Conservation (phyloP, 1,139 yeast genomes). For the Candida glucosophila region DNA sequence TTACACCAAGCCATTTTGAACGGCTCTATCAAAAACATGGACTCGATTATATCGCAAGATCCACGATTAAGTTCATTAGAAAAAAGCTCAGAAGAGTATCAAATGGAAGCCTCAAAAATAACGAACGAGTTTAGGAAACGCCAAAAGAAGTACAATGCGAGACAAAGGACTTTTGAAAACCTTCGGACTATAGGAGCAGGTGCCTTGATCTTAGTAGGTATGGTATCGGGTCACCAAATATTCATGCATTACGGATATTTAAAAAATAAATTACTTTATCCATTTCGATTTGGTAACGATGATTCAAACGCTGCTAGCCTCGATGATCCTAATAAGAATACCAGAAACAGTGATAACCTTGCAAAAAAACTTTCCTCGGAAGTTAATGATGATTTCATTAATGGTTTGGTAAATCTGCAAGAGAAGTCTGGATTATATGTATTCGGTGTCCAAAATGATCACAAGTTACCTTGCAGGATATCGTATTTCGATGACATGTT, state of each 20-base stretch:
- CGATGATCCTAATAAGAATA: constrained; percentile 20
- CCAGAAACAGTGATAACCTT: constrained; percentile 16
- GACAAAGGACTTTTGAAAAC: constrained; percentile 1
- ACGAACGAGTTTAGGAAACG: too few relatives aligned
- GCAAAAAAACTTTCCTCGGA: constrained; percentile 20
- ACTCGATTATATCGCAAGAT: background rate
- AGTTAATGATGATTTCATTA: constrained; percentile 20
- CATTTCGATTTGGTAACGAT: constrained; percentile 22
- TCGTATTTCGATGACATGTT: constrained; percentile 54
- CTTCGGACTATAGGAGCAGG: constrained; percentile 29
- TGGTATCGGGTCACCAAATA: constrained; percentile 31
- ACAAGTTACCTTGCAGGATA: constrained; percentile 51
- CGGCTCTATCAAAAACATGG: too few relatives aligned
- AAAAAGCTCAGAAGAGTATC: background rate
- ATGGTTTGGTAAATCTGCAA: constrained; percentile 16
- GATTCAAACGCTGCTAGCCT: constrained; percentile 19
- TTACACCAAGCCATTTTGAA: background rate
- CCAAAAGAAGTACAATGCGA: too few relatives aligned
- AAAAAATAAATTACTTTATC: constrained; percentile 17
- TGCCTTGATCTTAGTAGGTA: constrained; percentile 18
- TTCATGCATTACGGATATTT: constrained; percentile 34
- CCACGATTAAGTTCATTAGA: too few relatives aligned
- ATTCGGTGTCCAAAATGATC: constrained; percentile 26
- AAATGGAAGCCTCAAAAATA: too few relatives aligned
- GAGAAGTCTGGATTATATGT: constrained; percentile 28